Evolutionary conservation across 2,329 filamentous ascomycete species (phyloP), one percentile per base, ranked within the genome.

Genomic region (Alternaria arborescens): DNA sequence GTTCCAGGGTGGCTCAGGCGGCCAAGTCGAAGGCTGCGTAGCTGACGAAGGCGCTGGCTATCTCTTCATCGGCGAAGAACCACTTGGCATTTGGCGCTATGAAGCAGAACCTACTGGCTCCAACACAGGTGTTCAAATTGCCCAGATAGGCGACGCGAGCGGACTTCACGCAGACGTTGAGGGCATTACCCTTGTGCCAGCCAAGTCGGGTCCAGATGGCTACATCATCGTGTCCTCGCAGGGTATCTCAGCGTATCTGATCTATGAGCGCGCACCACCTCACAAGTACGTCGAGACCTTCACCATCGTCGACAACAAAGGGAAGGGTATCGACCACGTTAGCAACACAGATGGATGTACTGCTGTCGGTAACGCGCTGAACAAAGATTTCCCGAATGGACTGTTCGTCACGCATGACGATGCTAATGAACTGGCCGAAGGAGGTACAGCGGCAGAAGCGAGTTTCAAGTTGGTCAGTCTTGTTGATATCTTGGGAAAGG

Each of bases 11-110:
- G 84, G 84, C 3, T 81, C 80, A 3, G 83, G 84, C 3, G 82
- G 83, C 3, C 84, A 87, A 62, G 83, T 85, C 1, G 84, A 86
- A 68, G 84, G 84, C 4, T 86, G 84, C 51, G 84, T 86, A 0
- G 71, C 80, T 0, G 84, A 86, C 55, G 83, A 86, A 22, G 80
- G 80, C 14, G 83, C 85, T 56, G 82, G 82, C 5, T 83, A 79
- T 72, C 64, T 86, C 3, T 81, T 86, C 62, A 75, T 86, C 5
- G 83, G 84, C 34, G 85, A 86, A 65, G 84, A 86, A 52, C 82
- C 82, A 0, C 80, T 78, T 6, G 84, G 82, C 0, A 78, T 86
- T 0, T 86, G 84, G 84, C 76, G 83, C 4, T 86, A 85, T 51
- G 81, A 77, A 6, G 84, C 83, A 0, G 84, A 87, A 66, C 84